phyloP scores from a whole-genome alignment of 331 rosid genomes.

The Phaseolus coccineus region DNA sequence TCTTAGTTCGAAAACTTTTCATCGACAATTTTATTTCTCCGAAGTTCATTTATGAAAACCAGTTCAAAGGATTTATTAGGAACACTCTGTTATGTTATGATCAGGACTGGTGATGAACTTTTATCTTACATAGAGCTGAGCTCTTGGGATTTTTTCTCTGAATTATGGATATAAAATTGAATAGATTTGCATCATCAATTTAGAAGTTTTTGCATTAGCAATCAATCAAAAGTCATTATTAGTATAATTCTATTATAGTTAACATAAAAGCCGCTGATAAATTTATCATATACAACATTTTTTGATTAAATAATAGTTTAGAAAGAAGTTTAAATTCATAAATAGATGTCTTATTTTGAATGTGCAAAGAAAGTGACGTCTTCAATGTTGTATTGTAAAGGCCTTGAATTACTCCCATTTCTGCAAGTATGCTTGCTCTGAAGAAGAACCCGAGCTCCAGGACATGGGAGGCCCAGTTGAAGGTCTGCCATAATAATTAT shows the following conservation, averaged over 20 bases:
- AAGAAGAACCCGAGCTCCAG: slow-evolving; percentile 94
- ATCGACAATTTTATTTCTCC: neutral
- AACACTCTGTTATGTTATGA: neutral
- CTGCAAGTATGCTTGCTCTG: slow-evolving; percentile 97
- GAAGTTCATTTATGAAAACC: slow-evolving; percentile 22
- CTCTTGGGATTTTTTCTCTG: neutral
- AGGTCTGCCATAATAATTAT: slow-evolving; percentile 55
- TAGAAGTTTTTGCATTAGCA: neutral
- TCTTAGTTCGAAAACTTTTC: neutral
- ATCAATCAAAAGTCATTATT: neutral
- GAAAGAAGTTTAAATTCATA: too few species aligned
- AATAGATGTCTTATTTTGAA: neutral
- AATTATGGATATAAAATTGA: neutral
- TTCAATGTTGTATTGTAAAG: slow-evolving; percentile 48
- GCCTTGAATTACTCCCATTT: slow-evolving; percentile 89
- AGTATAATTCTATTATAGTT: neutral
- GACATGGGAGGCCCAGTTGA: slow-evolving; percentile 98
- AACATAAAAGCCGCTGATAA: neutral
- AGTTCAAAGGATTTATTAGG: neutral
- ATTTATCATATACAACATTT: neutral
- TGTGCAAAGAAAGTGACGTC: slow-evolving; percentile 35
- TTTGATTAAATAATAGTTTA: too few species aligned
- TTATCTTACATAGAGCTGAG: neutral
- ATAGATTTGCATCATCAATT: neutral
- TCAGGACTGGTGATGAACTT: neutral